phyloP scores from a whole-genome alignment of 306 rosid genomes.

The Prunus mira region DNA sequence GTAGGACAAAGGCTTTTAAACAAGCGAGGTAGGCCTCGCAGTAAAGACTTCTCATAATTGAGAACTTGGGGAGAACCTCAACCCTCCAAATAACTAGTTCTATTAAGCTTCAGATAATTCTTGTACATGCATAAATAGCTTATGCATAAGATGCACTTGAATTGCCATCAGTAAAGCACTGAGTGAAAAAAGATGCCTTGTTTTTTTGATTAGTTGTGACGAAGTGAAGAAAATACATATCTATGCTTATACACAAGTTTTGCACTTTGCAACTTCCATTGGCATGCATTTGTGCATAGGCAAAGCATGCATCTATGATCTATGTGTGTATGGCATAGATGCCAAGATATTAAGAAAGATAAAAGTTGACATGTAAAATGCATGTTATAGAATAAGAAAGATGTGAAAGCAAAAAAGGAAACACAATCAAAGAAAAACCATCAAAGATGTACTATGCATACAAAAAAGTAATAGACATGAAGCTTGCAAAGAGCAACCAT shows the following conservation, averaged over 20 bases:
- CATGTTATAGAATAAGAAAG: not conserved
- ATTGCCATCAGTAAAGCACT: not conserved
- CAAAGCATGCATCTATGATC: not conserved
- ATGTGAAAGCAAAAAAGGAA: not conserved
- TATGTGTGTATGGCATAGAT: not conserved
- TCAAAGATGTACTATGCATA: not conserved
- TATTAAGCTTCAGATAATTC: not conserved
- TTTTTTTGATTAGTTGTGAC: not conserved
- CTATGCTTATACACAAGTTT: not conserved
- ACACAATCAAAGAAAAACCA: not conserved
- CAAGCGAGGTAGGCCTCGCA: not conserved
- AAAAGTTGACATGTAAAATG: not conserved
- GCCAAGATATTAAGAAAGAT: not conserved
- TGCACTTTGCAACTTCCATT: not conserved
- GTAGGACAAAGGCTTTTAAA: not conserved
- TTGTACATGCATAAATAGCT: not conserved
- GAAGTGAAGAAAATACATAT: not conserved
- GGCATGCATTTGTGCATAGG: not conserved
- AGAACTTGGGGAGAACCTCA: not conserved
- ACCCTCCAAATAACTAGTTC: not conserved
- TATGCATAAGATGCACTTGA: not conserved
- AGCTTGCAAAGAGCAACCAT: slow-evolving; percentile 6
- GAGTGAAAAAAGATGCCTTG: not conserved
- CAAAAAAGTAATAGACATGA: not conserved
- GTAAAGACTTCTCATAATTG: not conserved